A percentile compares a stretch with the other conserved stretches of the same genome.
Evolutionary conservation across 192 early-diverging fungal genomes (phyloP).

Genomic region (Entomortierella beljakovae): DNA sequence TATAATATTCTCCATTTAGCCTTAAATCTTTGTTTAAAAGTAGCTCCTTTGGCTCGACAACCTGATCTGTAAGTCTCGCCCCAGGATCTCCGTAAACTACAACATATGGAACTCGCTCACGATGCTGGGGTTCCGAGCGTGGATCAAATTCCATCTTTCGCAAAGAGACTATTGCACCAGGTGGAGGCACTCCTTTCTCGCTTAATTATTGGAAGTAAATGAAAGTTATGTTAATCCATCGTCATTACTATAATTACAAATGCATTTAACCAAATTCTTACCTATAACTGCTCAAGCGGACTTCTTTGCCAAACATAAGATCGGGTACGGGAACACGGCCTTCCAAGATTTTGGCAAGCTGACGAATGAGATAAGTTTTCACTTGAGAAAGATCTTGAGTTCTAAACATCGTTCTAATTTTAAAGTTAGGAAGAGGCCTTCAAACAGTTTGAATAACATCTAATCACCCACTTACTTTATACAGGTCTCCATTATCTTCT

Average conservation of each 20-base stretch:
- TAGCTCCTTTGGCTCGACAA: slow-evolving; percentile 76
- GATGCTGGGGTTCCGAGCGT: slow-evolving; percentile 85
- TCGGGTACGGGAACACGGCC: slow-evolving; percentile 78
- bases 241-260: no score
- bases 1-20: slow-evolving; percentile 86
- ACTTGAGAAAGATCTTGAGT: slow-evolving; percentile 84
- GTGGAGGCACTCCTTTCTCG: slow-evolving; percentile 69
- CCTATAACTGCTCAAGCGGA: slow-evolving; percentile 83
- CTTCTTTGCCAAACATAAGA: slow-evolving; percentile 91
- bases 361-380: slow-evolving; percentile 76
- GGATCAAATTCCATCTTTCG: slow-evolving; percentile 75
- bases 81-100: slow-evolving; percentile 78
- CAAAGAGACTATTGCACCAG: slow-evolving; percentile 78
- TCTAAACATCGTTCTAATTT: slow-evolving; percentile 77
- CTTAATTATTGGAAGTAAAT: slow-evolving; percentile 21
- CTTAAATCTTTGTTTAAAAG: slow-evolving; percentile 70
- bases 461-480: slow-evolving; percentile 67
- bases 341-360: slow-evolving; percentile 79
- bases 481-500: slow-evolving; percentile 81
- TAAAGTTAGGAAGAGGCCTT: no score
- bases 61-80: slow-evolving; percentile 77
- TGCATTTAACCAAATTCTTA: slow-evolving; percentile 3
- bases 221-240: no score
- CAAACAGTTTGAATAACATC: no score
- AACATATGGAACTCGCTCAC: slow-evolving; percentile 91